A percentile compares a stretch with the other conserved stretches of the same genome.
phyloP scores from a whole-genome alignment of 306 rosid species.

The Quercus aquifolioides region DNA sequence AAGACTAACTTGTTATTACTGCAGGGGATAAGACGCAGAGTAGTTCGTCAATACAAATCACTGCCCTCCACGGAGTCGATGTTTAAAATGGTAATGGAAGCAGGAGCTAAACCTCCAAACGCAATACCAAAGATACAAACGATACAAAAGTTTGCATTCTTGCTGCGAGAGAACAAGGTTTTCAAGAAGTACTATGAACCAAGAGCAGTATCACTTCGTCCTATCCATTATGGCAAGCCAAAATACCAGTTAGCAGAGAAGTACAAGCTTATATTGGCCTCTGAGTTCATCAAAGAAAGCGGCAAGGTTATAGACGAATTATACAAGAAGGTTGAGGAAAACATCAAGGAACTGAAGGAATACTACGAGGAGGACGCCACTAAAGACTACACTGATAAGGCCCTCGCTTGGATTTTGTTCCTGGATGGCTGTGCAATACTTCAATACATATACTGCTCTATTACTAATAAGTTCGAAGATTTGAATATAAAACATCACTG shows the following conservation, averaged over 20 bases:
- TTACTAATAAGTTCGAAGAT: too few relatives aligned
- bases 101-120: too few relatives aligned
- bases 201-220: constrained; percentile 5
- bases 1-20: too few relatives aligned
- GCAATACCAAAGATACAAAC: not conserved
- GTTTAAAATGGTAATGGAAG: too few relatives aligned
- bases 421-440: constrained; percentile 17
- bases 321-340: not conserved
- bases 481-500: not conserved
- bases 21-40: too few relatives aligned
- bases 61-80: too few relatives aligned
- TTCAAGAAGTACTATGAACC: constrained; percentile 7
- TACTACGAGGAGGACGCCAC: not conserved
- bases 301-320: not conserved
- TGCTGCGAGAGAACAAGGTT: not conserved
- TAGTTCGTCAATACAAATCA: too few relatives aligned
- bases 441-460: not conserved
- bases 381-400: not conserved
- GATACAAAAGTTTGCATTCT: constrained; percentile 9
- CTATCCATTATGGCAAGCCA: constrained; percentile 4
- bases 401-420: constrained; percentile 11
- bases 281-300: not conserved
- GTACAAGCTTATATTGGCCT: constrained; percentile 2
- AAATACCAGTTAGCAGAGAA: not conserved
- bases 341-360: not conserved